Conservation (phyloP, 306 rosid genomes). For the Alnus glutinosa region DNA sequence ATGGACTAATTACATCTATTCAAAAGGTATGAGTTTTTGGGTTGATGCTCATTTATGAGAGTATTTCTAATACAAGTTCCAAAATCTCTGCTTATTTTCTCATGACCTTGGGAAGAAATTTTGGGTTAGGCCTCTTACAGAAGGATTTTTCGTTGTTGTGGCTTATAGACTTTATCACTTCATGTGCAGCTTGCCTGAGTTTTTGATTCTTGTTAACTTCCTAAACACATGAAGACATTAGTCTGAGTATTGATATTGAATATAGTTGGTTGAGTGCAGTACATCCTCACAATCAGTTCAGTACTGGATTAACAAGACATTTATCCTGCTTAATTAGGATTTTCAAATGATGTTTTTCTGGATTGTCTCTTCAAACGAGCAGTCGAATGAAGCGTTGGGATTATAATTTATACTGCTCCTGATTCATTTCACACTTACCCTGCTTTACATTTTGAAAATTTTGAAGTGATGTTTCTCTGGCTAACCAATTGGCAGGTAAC, state of each 20-base stretch:
- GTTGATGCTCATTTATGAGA: not conserved
- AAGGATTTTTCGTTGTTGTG: too few species aligned
- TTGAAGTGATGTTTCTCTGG: not conserved
- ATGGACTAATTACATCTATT: constrained; percentile 59
- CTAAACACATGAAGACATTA: too few species aligned
- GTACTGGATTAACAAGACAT: too few species aligned
- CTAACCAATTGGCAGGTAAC: constrained; percentile 54
- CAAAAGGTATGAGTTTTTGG: constrained; percentile 44
- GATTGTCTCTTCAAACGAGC: not conserved
- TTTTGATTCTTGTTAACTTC: not conserved
- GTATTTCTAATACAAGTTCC: not conserved
- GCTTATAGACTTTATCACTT: too few species aligned
- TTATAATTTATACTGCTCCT: not conserved
- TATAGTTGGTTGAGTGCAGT: too few species aligned
- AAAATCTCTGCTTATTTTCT: not conserved
- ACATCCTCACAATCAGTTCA: too few species aligned
- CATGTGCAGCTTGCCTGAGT: too few species aligned
- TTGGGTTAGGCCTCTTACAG: not conserved
- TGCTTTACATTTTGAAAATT: not conserved
- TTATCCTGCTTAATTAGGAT: too few species aligned
- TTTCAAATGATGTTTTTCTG: not conserved
- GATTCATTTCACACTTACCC: not conserved
- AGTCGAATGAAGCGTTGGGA: not conserved
- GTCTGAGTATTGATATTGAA: too few species aligned
- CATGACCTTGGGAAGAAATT: not conserved